Conservation (phyloP, 139 green algal genomes). For the Closterium sp. region DNA sequence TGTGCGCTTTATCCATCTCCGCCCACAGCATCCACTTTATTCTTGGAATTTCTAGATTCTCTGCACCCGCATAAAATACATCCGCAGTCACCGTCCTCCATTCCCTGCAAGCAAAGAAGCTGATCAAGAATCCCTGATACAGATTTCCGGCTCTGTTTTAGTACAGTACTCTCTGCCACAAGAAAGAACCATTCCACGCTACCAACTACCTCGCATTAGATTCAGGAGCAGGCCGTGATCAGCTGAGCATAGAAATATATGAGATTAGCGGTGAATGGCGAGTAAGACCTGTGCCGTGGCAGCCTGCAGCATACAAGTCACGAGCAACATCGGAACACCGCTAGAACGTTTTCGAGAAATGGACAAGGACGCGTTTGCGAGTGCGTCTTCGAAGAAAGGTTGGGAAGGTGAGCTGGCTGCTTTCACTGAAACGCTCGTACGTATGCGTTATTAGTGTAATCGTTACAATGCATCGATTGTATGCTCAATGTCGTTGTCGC, state of each 20-base stretch:
- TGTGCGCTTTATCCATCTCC: too few relatives aligned
- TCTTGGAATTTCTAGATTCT: too few relatives aligned
- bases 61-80: too few relatives aligned
- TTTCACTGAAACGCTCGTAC: too few relatives aligned
- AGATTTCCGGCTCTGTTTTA: too few relatives aligned
- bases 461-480: too few relatives aligned
- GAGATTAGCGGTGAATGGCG: neutral
- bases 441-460: too few relatives aligned
- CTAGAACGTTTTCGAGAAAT: neutral
- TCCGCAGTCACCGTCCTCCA: too few relatives aligned
- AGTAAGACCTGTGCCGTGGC: neutral
- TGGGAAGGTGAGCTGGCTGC: neutral
- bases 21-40: too few relatives aligned
- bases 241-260: neutral
- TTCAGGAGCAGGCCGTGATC: neutral
- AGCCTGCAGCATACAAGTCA: neutral
- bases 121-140: neutral
- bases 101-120: neutral
- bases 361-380: neutral
- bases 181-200: neutral
- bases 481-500: too few relatives aligned
- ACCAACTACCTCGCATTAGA: neutral
- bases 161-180: neutral
- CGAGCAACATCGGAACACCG: neutral
- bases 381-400: neutral